Evolutionary conservation across 208 protist species (phyloP), one percentile per base, ranked within the genome.

Genomic region (Trypanosoma cruzi): DNA sequence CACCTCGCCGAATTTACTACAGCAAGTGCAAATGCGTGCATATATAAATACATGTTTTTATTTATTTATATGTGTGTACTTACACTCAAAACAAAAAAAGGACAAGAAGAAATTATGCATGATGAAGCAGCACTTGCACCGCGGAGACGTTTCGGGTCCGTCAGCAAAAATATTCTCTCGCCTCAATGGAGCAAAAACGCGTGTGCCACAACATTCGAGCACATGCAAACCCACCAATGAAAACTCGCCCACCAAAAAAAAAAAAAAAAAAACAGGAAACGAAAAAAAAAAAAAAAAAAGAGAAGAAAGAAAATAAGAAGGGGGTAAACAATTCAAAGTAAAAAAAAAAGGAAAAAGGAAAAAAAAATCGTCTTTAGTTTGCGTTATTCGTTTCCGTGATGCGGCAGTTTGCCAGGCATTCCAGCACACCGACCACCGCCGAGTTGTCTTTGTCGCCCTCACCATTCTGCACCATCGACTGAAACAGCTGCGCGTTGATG

Each of bases 391-490:
- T 88, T 72, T 97, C 93, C 26, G 86, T 85, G 42, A 96, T 93
- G 46, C 90, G 73, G 36, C 82, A 71, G 57, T 90, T 90, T 14
- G 87, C 77, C 86, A 98, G 77, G 18, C 92, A 75, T 80, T 98
- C 97, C 20, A 98, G 79, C 24, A 97, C 95, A 31, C 90, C 74
- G n/a, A 98, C 81, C 18, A 99, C 87, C 6, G 95, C 92, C 37
- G 97, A 93, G 73, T 98, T 98, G 62, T 98, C 97, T 26, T 86
- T 73, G n/a, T 97, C 85, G 7, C 90, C 95, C 31, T 97, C 84
- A 8, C 94, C 93, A 60, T 96, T 72, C 70, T 91, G 82, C 46
- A 94, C 73, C 84, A 98, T 90, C 7, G 90, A 82, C 71, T 93
- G 82, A 73, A 96, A 99, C 24, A 99, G 84, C 65, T 97, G 89